A percentile compares a stretch with the other conserved stretches of the same genome.
Evolutionary conservation across 1,284 basidiomycete genomes (phyloP).

Genomic region (Irpex lacteus): DNA sequence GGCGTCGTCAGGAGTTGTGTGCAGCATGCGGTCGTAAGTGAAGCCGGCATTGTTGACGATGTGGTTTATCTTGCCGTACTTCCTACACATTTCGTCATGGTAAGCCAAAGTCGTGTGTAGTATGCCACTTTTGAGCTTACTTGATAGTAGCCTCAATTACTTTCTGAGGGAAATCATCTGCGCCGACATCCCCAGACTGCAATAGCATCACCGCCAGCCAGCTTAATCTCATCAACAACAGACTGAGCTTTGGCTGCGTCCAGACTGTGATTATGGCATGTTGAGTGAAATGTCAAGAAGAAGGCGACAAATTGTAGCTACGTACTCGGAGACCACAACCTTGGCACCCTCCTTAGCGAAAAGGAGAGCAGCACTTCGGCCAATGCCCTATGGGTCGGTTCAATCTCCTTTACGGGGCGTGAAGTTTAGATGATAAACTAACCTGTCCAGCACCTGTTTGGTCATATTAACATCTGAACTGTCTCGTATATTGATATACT

Average conservation of each 20-base stretch:
- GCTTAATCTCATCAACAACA: constrained; percentile 75
- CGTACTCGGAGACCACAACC: constrained; percentile 81
- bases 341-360: constrained; percentile 87
- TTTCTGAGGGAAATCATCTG: constrained; percentile 79
- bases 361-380: constrained; percentile 68
- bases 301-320: neutral
- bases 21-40: constrained; percentile 87
- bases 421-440: constrained; percentile 8
- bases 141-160: constrained; percentile 76
- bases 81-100: constrained; percentile 36
- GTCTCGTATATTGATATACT: neutral
- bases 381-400: constrained; percentile 58
- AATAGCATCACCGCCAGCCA: constrained; percentile 70
- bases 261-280: constrained; percentile 42
- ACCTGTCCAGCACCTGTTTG: constrained; percentile 72
- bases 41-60: constrained; percentile 89
- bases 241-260: constrained; percentile 61
- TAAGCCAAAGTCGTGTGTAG: neutral
- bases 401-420: neutral
- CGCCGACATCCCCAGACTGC: constrained; percentile 74
- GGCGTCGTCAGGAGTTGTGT: constrained; percentile 81
- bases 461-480: neutral
- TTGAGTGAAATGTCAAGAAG: neutral
- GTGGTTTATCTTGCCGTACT: constrained; percentile 82
- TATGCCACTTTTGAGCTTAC: constrained; percentile 36